phyloP scores from a whole-genome alignment of 2,329 filamentous ascomycete genomes.

The Botrytis squamosa region DNA sequence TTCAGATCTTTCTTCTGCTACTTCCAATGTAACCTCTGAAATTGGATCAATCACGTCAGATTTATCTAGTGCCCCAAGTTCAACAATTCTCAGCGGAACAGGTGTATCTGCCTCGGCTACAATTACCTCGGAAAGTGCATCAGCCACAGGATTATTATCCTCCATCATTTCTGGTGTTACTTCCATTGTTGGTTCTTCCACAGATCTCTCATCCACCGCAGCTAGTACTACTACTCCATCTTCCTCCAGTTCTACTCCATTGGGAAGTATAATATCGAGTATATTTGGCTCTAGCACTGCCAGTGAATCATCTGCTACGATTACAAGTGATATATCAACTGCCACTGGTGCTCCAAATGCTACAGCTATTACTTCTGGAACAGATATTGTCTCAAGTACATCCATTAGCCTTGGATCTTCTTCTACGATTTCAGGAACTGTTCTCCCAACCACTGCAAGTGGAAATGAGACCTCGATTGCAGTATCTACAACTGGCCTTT shows the following conservation, averaged over 20 bases:
- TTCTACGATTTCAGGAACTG: background rate
- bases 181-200: conserved; percentile 9
- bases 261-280: conserved; percentile 25
- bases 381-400: conserved; percentile 6
- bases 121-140: background rate
- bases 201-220: background rate
- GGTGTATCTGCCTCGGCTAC: background rate
- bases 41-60: background rate
- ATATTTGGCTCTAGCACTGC: conserved; percentile 18
- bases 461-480: background rate
- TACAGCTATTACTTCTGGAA: conserved; percentile 5
- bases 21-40: background rate
- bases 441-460: conserved; percentile 14
- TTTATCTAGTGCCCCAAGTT: background rate
- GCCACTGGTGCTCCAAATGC: conserved; percentile 13
- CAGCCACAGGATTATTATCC: background rate
- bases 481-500: background rate
- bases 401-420: conserved; percentile 18
- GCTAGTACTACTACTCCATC: background rate
- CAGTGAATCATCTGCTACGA: conserved; percentile 2
- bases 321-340: background rate
- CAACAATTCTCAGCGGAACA: background rate
- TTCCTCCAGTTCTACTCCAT: conserved; percentile 4
- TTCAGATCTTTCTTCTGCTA: background rate
- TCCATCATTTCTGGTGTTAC: background rate